A percentile compares a stretch with the other conserved stretches of the same genome.
Evolutionary conservation across 2,329 filamentous ascomycete species (phyloP).

Genomic region (Rutstroemia sp.): DNA sequence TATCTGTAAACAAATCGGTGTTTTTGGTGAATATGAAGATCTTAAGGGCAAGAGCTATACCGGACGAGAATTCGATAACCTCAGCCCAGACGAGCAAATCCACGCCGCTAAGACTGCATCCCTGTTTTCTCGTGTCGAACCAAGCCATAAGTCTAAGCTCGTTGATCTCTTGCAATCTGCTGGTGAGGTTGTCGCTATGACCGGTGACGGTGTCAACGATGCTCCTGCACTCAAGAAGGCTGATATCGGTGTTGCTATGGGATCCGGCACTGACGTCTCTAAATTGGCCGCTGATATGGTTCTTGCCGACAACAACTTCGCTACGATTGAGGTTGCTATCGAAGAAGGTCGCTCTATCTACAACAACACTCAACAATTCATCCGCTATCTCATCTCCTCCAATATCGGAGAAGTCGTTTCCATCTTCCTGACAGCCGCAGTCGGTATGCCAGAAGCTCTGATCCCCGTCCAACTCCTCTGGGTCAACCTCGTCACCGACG

Average conservation of each 20-base stretch:
- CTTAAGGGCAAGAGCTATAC: constrained; percentile 90
- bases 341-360: constrained; percentile 98
- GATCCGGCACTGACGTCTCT: constrained; percentile 92
- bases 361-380: constrained; percentile 99
- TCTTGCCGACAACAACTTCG: constrained; percentile 96
- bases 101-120: constrained; percentile 79
- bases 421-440: constrained; percentile 92
- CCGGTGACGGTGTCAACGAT: constrained; percentile 97
- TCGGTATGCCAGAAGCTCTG: constrained; percentile 95
- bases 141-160: constrained; percentile 92
- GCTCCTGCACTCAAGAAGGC: constrained; percentile 96
- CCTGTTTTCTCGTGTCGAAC: constrained; percentile 93
- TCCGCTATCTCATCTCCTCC: constrained; percentile 96
- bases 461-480: constrained; percentile 96
- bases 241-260: constrained; percentile 98
- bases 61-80: constrained; percentile 85
- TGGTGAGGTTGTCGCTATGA: constrained; percentile 97
- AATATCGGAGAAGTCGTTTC: constrained; percentile 99
- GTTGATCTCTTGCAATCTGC: constrained; percentile 91
- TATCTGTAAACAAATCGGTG: constrained; percentile 93
- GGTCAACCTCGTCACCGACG: constrained; percentile 98
- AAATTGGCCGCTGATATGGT: constrained; percentile 98
- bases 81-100: constrained; percentile 72
- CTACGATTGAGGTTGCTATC: constrained; percentile 90
- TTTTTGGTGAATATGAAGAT: constrained; percentile 77